Conservation (phyloP, 2,329 filamentous ascomycete genomes). For the Lecanicillium sp. region DNA sequence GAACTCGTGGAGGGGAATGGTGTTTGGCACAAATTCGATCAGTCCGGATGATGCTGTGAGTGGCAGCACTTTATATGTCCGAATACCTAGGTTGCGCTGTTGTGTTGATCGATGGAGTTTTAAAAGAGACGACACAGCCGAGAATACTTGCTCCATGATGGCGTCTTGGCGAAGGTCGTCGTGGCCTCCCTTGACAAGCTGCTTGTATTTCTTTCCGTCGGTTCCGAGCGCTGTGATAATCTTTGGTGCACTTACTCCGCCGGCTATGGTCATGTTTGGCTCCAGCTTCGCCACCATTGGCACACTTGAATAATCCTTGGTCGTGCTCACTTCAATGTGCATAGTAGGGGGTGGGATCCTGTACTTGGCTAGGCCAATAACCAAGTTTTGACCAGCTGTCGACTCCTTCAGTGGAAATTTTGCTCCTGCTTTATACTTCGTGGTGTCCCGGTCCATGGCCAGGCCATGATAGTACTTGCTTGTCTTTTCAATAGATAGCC, state of each 20-base stretch:
- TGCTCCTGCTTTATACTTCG: constrained; percentile 58
- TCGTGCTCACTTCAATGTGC: constrained; percentile 65
- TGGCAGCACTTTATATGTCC: constrained; percentile 95
- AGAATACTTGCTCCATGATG: constrained; percentile 99
- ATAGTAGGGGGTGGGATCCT: constrained; percentile 83
- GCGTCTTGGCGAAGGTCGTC: constrained; percentile 95
- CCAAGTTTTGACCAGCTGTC: constrained; percentile 51
- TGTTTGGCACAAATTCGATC: constrained; percentile 95
- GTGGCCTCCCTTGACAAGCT: constrained; percentile 90
- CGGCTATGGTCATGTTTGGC: constrained; percentile 73
- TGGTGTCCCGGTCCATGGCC: constrained; percentile 55
- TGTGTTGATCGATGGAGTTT: constrained; percentile 79
- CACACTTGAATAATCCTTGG: constrained; percentile 67
- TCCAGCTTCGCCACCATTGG: constrained; percentile 68
- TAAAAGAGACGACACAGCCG: constrained; percentile 84
- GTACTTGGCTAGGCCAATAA: constrained; percentile 53
- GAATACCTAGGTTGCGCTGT: constrained; percentile 79
- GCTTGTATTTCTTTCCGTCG: constrained; percentile 74
- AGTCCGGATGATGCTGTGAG: constrained; percentile 78
- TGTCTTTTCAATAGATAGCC: constrained; percentile 64
- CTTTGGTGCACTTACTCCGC: constrained; percentile 87
- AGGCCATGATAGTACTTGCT: constrained; percentile 59
- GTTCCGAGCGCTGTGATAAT: constrained; percentile 75
- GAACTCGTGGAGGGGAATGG: constrained; percentile 84
- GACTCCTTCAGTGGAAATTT: constrained; percentile 59